Conservation (phyloP, 1,139 yeast genomes). For the Pichia sp. region DNA sequence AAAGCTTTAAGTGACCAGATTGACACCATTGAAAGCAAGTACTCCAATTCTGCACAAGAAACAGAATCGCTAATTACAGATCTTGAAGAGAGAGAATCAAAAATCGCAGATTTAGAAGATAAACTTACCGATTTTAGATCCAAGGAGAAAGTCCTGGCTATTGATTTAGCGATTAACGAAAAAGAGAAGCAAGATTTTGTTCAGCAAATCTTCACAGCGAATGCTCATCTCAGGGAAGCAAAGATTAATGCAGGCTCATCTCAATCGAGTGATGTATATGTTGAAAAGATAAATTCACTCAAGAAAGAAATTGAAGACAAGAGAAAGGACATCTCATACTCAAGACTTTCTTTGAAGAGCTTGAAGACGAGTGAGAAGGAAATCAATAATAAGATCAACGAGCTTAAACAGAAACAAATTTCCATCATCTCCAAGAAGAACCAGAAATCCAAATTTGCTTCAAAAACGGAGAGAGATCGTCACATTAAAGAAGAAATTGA, state of each 20-base stretch:
- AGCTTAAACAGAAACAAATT: conserved; percentile 49
- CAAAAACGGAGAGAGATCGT: conserved; percentile 52
- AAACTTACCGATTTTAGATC: conserved; percentile 37
- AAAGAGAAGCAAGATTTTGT: conserved; percentile 40
- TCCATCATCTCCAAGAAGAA: conserved; percentile 69
- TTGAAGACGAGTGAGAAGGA: conserved; percentile 38
- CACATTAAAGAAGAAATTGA: conserved; percentile 57
- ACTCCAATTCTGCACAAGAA: conserved; percentile 42
- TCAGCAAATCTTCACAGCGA: conserved; percentile 26
- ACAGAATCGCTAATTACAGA: conserved; percentile 38
- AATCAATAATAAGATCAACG: conserved; percentile 34
- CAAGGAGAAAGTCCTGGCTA: conserved; percentile 37
- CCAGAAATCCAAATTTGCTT: conserved; percentile 52
- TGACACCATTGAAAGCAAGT: conserved; percentile 54
- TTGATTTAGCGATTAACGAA: conserved; percentile 46
- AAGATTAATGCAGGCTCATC: conserved; percentile 14
- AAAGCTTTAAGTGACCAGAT: conserved; percentile 53
- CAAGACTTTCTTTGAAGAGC: conserved; percentile 34
- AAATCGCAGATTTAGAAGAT: conserved; percentile 41
- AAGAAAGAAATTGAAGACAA: conserved; percentile 22
- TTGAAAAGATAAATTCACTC: conserved; percentile 1
- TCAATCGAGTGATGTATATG: conserved; percentile 3
- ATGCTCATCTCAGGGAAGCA: conserved; percentile 22
- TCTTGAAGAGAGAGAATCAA: conserved; percentile 41
- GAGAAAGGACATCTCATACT: conserved; percentile 33